Evolutionary conservation across 176 grass and related monocot genomes (phyloP), one percentile per base, ranked within the genome.

Genomic region (Hordeum marinum): DNA sequence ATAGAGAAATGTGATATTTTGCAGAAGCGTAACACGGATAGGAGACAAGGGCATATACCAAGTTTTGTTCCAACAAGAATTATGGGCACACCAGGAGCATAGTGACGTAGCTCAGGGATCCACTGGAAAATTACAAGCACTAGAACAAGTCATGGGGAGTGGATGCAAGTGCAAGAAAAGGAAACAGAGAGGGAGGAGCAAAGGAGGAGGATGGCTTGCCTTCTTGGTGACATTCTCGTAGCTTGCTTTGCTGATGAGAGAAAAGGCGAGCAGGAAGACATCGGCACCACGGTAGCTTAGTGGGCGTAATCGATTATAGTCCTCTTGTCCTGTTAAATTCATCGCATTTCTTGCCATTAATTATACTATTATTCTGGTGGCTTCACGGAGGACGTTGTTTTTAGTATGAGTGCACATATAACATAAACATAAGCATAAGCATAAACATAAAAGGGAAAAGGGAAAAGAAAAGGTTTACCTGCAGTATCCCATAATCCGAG

Each of bases 201-300:
- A 29, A 46, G 14, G 14, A 48, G 45, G 68, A 64, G 64, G 34
- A 57, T 80, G 62, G 55, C 36, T 67, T 86, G 77, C 92, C 92
- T 94, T 94, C 75, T 94, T 94, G 43, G 89, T 85, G 40, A 94
- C 90, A 85, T 94, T 94, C 88, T 94, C 92, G 50, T 94, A 94
- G 84, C 92, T 94, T 32, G 90, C 92, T 83, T 92, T 92, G 86
- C 92, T 94, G 65, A 94, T 94, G 27, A 94, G 89, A 42, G 92
- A 94, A 69, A 94, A 94, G 35, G 92, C 92, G 29, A 94, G 74
- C 31, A 94, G 83, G 81, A 94, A 94, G 84, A 94, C 89, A 54
- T 94, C 92, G 81, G 92, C 92, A 45, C 92, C 92, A 13, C 92
- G 89, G 61, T 94, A 94, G 84, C 92, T 94, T 37, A 94, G 79